A percentile compares a stretch with the other conserved stretches of the same genome.
These are phyloP conservation scores for Rhynchospora breviuscula DNA, from an alignment of 176 grass and related monocot genomes.

Conservation along the genomic window DNA sequence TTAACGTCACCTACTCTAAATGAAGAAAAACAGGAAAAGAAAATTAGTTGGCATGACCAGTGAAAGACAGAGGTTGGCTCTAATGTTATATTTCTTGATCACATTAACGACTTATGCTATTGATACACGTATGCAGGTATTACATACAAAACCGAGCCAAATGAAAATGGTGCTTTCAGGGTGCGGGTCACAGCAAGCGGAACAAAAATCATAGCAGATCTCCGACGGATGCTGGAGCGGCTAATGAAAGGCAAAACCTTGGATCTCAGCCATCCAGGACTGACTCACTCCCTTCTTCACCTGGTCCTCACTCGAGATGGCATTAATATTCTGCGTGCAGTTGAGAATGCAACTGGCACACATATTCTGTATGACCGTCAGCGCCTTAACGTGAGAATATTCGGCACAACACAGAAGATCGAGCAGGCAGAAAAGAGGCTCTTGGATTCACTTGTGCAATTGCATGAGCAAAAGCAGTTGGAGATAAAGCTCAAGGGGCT, in stretches of 20 bases:
- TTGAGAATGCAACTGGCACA: conserved; percentile 68
- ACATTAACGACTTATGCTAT: background rate
- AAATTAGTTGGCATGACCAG: background rate
- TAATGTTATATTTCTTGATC: background rate
- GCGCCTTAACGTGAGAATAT: conserved; percentile 64
- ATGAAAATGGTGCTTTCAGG: conserved; percentile 46
- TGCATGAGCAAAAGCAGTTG: conserved; percentile 51
- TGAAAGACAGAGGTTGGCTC: background rate
- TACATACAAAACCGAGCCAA: conserved; percentile 65
- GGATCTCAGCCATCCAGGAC: conserved; percentile 50
- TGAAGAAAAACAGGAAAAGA: background rate
- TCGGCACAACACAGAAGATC: conserved; percentile 46
- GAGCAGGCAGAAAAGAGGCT: conserved; percentile 56
- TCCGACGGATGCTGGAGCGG: conserved; percentile 64
- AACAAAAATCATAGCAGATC: conserved; percentile 88
- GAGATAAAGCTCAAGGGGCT: conserved; percentile 53
- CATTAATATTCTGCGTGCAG: conserved; percentile 39
- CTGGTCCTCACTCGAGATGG: conserved; percentile 69
- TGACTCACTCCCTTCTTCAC: conserved; percentile 48
- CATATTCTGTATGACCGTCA: conserved; percentile 73
- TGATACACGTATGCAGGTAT: conserved; percentile 43
- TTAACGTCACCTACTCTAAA: background rate
- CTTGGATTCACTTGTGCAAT: conserved; percentile 40
- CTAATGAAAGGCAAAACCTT: conserved; percentile 77
- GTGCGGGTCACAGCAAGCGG: conserved; percentile 63